Conservation (phyloP, 805 yeast genomes). For the Nakazawaea laoshanensis region DNA sequence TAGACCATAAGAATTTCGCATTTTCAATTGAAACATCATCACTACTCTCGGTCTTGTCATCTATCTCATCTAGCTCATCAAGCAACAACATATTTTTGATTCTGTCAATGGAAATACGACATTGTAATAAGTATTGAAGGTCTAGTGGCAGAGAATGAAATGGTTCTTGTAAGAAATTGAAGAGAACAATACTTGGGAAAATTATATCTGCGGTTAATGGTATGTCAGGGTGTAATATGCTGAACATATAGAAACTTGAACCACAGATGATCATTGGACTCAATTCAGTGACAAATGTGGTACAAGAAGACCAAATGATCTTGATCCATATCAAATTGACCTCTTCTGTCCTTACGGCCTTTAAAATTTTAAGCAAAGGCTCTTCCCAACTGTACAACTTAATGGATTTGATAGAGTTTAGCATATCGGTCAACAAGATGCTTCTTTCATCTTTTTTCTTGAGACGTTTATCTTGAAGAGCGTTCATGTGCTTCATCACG, state of each 20-base stretch:
- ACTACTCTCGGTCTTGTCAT: constrained; percentile 2
- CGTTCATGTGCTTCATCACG: constrained; percentile 34
- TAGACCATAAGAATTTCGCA: constrained; percentile 46
- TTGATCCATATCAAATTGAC: constrained; percentile 24
- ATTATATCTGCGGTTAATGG: constrained; percentile 49
- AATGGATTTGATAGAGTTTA: constrained; percentile 52
- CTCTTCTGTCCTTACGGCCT: constrained; percentile 28
- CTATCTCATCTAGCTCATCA: constrained; percentile 30
- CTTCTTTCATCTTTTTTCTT: constrained; percentile 53
- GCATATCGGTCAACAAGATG: too few species aligned
- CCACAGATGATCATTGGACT: constrained; percentile 27
- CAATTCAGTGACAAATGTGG: constrained; percentile 28
- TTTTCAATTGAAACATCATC: constrained; percentile 26
- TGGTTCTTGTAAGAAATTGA: constrained; percentile 38
- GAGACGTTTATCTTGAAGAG: constrained; percentile 47
- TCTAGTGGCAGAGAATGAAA: constrained; percentile 37
- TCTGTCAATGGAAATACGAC: constrained; percentile 40
- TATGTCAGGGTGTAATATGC: constrained; percentile 20
- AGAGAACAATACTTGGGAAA: constrained; percentile 45
- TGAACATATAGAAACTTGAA: constrained; percentile 36
- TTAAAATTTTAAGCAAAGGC: constrained; percentile 46
- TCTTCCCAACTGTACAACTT: constrained; percentile 65
- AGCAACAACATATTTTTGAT: constrained; percentile 30
- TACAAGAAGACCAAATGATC: constrained; percentile 40
- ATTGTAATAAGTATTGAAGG: constrained; percentile 38